Conservation (phyloP, 2,329 filamentous ascomycete species). For the Hypoxylon sp. region DNA sequence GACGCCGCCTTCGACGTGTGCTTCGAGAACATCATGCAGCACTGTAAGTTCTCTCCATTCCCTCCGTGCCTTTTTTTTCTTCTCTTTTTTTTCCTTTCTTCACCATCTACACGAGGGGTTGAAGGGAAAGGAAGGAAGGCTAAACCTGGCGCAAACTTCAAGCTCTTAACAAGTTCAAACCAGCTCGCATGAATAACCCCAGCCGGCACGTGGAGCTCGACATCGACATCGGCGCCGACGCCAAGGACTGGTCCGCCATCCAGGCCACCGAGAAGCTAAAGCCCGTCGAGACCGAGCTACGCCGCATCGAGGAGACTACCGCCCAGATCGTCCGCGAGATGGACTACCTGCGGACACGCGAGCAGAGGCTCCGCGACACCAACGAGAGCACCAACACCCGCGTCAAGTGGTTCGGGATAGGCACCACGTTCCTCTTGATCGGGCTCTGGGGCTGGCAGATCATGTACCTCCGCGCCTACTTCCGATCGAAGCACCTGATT, state of each 20-base stretch:
- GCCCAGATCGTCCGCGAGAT: constrained; percentile 91
- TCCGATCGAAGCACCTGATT: constrained; percentile 70
- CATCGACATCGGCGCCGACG: constrained; percentile 95
- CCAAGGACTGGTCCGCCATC: constrained; percentile 97
- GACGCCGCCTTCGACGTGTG: constrained; percentile 97
- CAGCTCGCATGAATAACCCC: constrained; percentile 59
- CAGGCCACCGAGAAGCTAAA: constrained; percentile 97
- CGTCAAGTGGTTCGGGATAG: constrained; percentile 98
- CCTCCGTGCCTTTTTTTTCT: neutral
- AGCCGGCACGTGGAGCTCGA: constrained; percentile 87
- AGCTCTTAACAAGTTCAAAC: constrained; percentile 43
- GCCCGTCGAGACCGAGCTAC: constrained; percentile 93
- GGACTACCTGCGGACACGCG: constrained; percentile 90
- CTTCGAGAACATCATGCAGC: constrained; percentile 85
- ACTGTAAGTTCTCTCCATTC: constrained; percentile 65
- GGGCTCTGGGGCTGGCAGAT: constrained; percentile 96
- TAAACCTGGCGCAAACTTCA: constrained; percentile 25
- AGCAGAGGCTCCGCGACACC: constrained; percentile 96
- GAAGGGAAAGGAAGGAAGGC: constrained; percentile 23
- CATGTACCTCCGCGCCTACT: constrained; percentile 96
- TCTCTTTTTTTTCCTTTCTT: constrained; percentile 26
- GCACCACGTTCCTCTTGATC: constrained; percentile 90
- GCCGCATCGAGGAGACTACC: constrained; percentile 91
- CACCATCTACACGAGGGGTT: constrained; percentile 1
- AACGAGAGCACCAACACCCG: constrained; percentile 99